phyloP scores from a whole-genome alignment of 2,329 filamentous ascomycete genomes.

The Orbilia quercus region DNA sequence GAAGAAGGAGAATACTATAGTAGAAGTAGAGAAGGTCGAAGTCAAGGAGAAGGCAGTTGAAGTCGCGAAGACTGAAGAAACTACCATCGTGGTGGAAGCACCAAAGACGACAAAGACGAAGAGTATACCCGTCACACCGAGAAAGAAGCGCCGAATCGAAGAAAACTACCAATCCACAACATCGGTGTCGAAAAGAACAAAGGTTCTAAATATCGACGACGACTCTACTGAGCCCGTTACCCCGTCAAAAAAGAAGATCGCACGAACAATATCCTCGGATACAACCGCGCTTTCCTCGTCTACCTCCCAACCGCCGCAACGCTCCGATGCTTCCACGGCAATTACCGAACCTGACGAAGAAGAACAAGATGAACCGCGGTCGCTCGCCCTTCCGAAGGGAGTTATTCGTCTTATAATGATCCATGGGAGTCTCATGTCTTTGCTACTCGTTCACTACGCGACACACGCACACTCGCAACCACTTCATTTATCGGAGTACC shows the following conservation, averaged over 20 bases:
- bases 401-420: conserved; percentile 35
- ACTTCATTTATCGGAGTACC: conserved; percentile 36
- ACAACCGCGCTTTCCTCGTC: background rate
- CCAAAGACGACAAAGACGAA: conserved; percentile 10
- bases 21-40: too few species aligned
- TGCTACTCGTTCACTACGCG: conserved; percentile 44
- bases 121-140: conserved; percentile 31
- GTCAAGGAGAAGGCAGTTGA: conserved; percentile 9
- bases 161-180: conserved; percentile 25
- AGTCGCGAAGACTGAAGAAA: conserved; percentile 8
- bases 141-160: conserved; percentile 47
- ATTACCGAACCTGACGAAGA: conserved; percentile 9
- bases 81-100: too few species aligned
- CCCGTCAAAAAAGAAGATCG: conserved; percentile 12
- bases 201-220: conserved; percentile 5
- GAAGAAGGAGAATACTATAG: conserved; percentile 6
- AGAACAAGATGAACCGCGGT: background rate
- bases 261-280: conserved; percentile 1
- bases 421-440: conserved; percentile 33
- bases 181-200: conserved; percentile 27
- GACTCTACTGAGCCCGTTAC: conserved; percentile 1
- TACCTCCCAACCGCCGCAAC: conserved; percentile 4
- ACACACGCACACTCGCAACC: conserved; percentile 31
- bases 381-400: conserved; percentile 27
- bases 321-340: conserved; percentile 22